These are phyloP conservation scores for Cucurbita maxima DNA, from an alignment of 306 rosid genomes.

Conservation along the genomic window DNA sequence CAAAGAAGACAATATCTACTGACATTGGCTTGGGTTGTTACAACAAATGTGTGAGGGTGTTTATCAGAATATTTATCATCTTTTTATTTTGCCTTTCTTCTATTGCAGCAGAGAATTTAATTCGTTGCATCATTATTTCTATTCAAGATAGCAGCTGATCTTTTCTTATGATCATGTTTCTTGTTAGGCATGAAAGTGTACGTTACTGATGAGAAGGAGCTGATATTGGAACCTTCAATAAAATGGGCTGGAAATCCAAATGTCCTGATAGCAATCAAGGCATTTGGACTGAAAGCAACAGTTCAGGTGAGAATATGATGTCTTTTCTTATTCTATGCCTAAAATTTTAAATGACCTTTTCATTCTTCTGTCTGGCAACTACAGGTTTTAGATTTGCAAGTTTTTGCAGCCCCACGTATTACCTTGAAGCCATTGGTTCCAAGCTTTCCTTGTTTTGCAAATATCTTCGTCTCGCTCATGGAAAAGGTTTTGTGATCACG, in stretches of 20 bases:
- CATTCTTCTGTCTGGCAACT: conserved; percentile 3
- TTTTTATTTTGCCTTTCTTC: background rate
- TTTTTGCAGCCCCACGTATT: conserved; percentile 59
- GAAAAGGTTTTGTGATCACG: conserved; percentile 52
- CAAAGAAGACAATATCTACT: too few relatives aligned
- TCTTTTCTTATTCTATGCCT: background rate
- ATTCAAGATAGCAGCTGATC: background rate
- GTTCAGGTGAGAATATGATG: conserved; percentile 51
- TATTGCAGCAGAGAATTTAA: background rate
- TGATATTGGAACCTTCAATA: conserved; percentile 79
- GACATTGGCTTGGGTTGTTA: background rate
- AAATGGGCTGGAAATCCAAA: conserved; percentile 97
- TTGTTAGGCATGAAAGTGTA: conserved; percentile 74
- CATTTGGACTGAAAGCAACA: conserved; percentile 87
- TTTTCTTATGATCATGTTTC: conserved; percentile 3
- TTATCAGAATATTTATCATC: background rate
- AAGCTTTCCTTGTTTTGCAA: conserved; percentile 89
- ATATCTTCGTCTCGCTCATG: conserved; percentile 71
- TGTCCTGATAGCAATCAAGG: conserved; percentile 50
- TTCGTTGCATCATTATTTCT: background rate
- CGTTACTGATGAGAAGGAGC: conserved; percentile 81
- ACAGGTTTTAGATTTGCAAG: conserved; percentile 78
- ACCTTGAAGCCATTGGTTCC: conserved; percentile 96
- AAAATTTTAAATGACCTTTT: background rate
- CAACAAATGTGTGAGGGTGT: too few relatives aligned